These are phyloP conservation scores for Carpinus fangiana DNA, from an alignment of 306 rosid genomes.

Conservation along the genomic window DNA sequence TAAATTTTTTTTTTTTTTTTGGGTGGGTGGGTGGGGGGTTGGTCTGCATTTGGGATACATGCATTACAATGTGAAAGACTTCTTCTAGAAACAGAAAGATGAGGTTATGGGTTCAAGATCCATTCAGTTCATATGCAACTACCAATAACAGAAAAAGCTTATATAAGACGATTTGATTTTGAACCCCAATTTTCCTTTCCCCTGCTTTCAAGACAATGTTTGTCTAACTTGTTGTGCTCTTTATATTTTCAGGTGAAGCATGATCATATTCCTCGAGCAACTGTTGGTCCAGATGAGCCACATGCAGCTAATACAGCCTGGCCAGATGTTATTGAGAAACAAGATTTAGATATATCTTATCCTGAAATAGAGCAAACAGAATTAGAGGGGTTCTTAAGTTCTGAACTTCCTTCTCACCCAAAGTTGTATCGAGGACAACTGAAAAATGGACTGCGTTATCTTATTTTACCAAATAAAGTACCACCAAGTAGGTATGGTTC, in stretches of 20 bases:
- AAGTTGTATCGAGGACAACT: slow-evolving; percentile 82
- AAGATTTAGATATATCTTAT: slow-evolving; percentile 50
- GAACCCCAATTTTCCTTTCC: neutral
- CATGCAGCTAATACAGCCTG: slow-evolving; percentile 87
- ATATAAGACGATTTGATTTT: neutral
- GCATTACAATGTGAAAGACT: slow-evolving; percentile 1
- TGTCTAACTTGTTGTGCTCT: slow-evolving; percentile 15
- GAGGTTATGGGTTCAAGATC: neutral
- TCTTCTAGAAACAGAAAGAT: neutral
- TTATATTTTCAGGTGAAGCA: slow-evolving; percentile 39
- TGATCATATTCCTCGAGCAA: slow-evolving; percentile 55
- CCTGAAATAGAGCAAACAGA: slow-evolving; percentile 49
- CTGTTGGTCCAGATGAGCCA: slow-evolving; percentile 94
- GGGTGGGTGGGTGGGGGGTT: neutral
- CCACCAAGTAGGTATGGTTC: slow-evolving; percentile 76
- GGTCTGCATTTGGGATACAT: neutral
- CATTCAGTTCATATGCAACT: neutral
- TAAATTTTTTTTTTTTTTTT: slow-evolving; percentile 6
- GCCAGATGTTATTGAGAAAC: slow-evolving; percentile 78
- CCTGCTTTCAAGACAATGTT: neutral
- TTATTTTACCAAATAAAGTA: slow-evolving; percentile 87
- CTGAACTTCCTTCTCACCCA: slow-evolving; percentile 86
- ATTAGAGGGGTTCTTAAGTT: slow-evolving; percentile 60
- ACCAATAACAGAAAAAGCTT: neutral
- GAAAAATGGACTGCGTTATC: slow-evolving; percentile 80